phyloP scores from a whole-genome alignment of 768 basidiomycete species.

The Sarcomyxa edulis region DNA sequence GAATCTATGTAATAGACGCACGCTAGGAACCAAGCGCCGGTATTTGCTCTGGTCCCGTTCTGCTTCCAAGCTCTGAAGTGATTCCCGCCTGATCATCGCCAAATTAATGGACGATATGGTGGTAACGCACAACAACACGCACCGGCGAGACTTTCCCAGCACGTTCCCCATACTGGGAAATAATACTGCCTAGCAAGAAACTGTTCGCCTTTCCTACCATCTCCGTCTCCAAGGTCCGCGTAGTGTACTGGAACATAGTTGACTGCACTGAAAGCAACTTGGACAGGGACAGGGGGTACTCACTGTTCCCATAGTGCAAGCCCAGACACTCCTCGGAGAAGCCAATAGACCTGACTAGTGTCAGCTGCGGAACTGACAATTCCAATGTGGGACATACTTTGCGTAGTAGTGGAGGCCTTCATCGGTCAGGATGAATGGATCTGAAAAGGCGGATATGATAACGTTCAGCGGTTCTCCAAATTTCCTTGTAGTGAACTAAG shows the following conservation, averaged over 20 bases:
- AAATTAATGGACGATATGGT: constrained; percentile 1
- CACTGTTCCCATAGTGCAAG: constrained; percentile 64
- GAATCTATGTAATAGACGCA: constrained; percentile 24
- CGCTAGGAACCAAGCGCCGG: constrained; percentile 85
- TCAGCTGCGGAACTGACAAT: neutral
- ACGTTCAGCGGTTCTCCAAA: constrained; percentile 82
- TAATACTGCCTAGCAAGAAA: constrained; percentile 77
- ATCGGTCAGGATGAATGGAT: constrained; percentile 77
- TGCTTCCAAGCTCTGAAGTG: constrained; percentile 90
- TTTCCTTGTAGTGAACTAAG: constrained; percentile 57
- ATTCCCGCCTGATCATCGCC: constrained; percentile 59
- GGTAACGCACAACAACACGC: constrained; percentile 3
- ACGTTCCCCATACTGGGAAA: constrained; percentile 75
- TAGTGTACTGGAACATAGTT: constrained; percentile 60
- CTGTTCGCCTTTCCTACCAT: constrained; percentile 61
- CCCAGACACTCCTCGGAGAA: constrained; percentile 82
- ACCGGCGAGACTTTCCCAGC: constrained; percentile 82
- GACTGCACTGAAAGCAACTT: too few relatives aligned
- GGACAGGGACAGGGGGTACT: too few relatives aligned
- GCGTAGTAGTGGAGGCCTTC: constrained; percentile 64
- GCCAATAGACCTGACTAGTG: constrained; percentile 60
- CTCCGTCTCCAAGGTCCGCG: constrained; percentile 82
- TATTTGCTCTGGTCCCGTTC: constrained; percentile 68
- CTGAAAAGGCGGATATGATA: constrained; percentile 73
- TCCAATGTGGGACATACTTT: constrained; percentile 36